Base-by-base conservation (phyloP, 2,329 filamentous ascomycete species). In the Arthrobotrys sinensis region DNA sequence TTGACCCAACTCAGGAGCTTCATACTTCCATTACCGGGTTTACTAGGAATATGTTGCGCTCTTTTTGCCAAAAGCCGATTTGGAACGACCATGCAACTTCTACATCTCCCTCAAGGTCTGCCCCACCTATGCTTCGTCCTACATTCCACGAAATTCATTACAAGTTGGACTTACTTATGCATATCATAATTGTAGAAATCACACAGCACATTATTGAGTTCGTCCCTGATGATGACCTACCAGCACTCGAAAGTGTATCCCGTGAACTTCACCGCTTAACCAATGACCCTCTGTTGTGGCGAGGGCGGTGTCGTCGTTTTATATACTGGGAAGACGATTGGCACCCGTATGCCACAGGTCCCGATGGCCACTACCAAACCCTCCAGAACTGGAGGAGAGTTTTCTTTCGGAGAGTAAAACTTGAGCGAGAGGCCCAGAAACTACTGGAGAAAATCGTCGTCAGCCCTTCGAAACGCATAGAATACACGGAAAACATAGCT, bases 281-380 rank as follows among this genome's bases (percentile, higher is more conserved):
- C 45, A 90, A 90, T 81, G 91, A 93, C 75, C 90, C 91, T 6
- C 85, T 94, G 28, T 87, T 97, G 66, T 98, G 96, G 95, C 90
- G 90, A 80, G 85, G 89, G 81, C 89, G 95, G 83, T 98, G 96
- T 84, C 84, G 85, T 40, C 86, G 87, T 70, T 97, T 94, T 85
- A 87, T 84, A 69, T 93, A 90, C 84, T 99, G 96, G 96, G 88
- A 91, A 76, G 36, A 70, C 12, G 7, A 28, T 8, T 77, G 72
- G 72, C 63, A 70, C 16, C 38, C 19, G 3, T 24, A 38, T 11
- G 14, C 55, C 45, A 11, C 46, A 7, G 57, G 69, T 10, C 84
- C 87, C 1, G 85, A 86, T 50, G 91, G 94, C 84, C 84, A 86
- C n/a, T 86, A 94, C 53, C 80, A 84, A 36, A 83, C 86, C 65